Base-by-base conservation (phyloP, 441 rosid species). In the Viola pubescens region DNA sequence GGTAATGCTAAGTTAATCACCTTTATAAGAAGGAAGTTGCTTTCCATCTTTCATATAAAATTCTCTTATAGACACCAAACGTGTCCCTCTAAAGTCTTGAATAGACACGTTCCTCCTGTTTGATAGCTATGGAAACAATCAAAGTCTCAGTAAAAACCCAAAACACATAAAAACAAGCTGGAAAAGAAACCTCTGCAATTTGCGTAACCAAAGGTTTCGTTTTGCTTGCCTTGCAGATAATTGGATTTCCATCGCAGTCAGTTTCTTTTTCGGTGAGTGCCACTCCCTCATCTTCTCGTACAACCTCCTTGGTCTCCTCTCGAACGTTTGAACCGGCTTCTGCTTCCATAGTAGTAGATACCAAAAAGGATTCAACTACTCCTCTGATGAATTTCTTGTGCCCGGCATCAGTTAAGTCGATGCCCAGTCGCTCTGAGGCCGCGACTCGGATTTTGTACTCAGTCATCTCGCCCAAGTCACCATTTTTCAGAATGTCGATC, bases 371-470 rank as follows among this genome's bases (percentile, higher is more conserved):
- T 65, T 91, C 94, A n/a, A 91, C 48, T 4, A 89, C 77, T 54
- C 69, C 71, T 69, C 97, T 76, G 38, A 91, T 64, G 8, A 82
- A 73, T 62, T 54, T 75, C 79, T 67, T 84, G 65, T 64, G 71
- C 51, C 70, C 48, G 37, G 56, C 9, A 5, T 54, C 74, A 0
- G 83, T 72, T 54, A 88, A 79, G 47, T 84, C 90, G 67, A 86
- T 9, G 48, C 82, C 86, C 48, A 86, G 82, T 40, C 65, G 83
- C 70, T 73, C 71, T 1, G 89, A 74, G 61, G 81, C 90, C 9
- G 66, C 51, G 14, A 58, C 51, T 40, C 96, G 83, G 78, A 86
- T 80, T 61, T 83, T 82, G 77, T 77, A 85, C 83, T 88, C 96
- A 3, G 91, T 88, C 77, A 85, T 75, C 7, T 65, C 75, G 19